Evolutionary conservation across 164 flowering plant species (phyloP).

Genomic region (Vitis labrusca): DNA sequence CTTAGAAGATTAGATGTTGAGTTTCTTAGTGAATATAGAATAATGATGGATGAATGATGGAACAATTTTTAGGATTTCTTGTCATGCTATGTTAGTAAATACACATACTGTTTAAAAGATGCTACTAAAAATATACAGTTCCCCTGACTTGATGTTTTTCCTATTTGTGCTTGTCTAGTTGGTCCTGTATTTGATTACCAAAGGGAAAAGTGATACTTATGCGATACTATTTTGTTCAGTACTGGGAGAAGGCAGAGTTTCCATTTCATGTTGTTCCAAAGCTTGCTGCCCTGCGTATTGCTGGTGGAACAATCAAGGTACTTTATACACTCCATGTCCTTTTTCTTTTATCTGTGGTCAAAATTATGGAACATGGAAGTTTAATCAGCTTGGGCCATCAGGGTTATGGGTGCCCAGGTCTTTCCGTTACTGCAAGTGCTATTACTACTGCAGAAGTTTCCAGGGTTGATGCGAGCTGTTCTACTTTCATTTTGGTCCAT

Average conservation of each 20-base stretch:
- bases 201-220: neutral
- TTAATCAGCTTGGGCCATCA: constrained; percentile 24
- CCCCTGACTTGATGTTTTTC: too few relatives aligned
- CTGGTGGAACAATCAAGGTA: constrained; percentile 95
- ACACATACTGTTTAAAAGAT: too few relatives aligned
- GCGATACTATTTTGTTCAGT: constrained; percentile 34
- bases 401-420: constrained; percentile 97
- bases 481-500: constrained; percentile 89
- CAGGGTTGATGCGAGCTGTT: constrained; percentile 97
- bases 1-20: neutral
- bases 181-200: neutral
- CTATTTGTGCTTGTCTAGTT: neutral
- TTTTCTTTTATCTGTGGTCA: neutral
- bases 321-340: neutral
- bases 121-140: too few relatives aligned
- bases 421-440: constrained; percentile 79
- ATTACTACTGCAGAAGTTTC: constrained; percentile 76
- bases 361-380: neutral
- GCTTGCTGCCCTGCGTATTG: constrained; percentile 60
- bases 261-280: constrained; percentile 88
- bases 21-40: neutral
- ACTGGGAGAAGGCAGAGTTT: constrained; percentile 99
- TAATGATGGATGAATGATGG: neutral
- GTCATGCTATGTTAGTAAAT: neutral
- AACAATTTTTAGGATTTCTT: neutral